These are phyloP conservation scores for Gossypium arboreum DNA, from an alignment of 345 rosid genomes.

Conservation along the genomic window DNA sequence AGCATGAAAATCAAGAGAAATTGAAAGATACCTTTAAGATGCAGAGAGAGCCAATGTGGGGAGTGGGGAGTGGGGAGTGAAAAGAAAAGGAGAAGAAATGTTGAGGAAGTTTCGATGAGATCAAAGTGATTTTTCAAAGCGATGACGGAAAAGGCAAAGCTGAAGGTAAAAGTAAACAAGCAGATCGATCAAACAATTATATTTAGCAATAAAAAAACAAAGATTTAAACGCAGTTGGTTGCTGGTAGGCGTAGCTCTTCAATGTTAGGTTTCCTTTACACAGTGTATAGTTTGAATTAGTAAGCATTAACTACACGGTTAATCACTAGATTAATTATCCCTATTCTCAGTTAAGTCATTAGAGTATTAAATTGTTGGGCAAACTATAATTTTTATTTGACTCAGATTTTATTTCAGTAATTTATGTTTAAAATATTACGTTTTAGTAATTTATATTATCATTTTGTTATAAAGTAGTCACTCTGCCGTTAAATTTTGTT, in stretches of 20 bases:
- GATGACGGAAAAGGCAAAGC: background rate
- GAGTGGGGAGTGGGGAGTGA: slow-evolving; percentile 9
- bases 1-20: background rate
- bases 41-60: slow-evolving; percentile 25
- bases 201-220: background rate
- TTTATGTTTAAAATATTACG: rapidly evolving
- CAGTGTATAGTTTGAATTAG: background rate
- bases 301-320: too few relatives aligned
- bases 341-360: too few relatives aligned
- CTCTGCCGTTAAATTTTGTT: too few relatives aligned
- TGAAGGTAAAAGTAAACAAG: background rate
- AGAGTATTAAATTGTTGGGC: too few relatives aligned
- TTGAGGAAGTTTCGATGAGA: too few relatives aligned
- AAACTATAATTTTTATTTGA: too few relatives aligned
- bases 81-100: background rate
- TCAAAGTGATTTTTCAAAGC: background rate
- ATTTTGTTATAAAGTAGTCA: too few relatives aligned
- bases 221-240: background rate
- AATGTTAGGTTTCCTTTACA: background rate
- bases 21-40: slow-evolving; percentile 18
- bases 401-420: too few relatives aligned
- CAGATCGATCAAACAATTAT: background rate
- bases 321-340: too few relatives aligned
- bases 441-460: too few relatives aligned
- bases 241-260: background rate